Conservation (phyloP, 768 basidiomycete species). For the Lactarius trivialis region DNA sequence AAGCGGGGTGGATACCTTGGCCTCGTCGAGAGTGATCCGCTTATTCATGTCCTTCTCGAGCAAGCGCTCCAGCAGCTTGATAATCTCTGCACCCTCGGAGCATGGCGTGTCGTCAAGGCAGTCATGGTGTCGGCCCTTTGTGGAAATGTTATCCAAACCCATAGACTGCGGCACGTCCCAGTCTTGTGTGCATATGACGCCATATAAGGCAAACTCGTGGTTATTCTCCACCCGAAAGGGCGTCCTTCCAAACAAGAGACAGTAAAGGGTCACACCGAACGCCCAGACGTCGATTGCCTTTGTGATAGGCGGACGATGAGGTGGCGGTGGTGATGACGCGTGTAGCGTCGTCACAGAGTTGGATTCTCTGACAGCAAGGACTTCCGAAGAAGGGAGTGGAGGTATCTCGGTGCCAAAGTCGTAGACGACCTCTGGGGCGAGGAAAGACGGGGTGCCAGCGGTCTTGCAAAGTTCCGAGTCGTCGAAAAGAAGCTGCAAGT, state of each 20-base stretch:
- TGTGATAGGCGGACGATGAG: slow-evolving; percentile 54
- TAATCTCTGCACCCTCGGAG: slow-evolving; percentile 54
- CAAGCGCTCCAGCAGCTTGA: slow-evolving; percentile 66
- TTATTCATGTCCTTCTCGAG: slow-evolving; percentile 73
- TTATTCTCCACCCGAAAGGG: slow-evolving; percentile 60
- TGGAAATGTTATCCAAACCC: slow-evolving; percentile 61
- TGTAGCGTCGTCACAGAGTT: slow-evolving; percentile 29
- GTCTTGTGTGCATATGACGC: slow-evolving; percentile 69
- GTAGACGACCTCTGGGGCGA: slow-evolving; percentile 90
- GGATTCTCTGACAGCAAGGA: slow-evolving; percentile 32
- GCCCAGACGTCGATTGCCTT: slow-evolving; percentile 99
- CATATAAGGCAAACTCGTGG: slow-evolving; percentile 72
- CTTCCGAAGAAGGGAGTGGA: slow-evolving; percentile 27
- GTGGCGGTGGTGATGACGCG: slow-evolving; percentile 20
- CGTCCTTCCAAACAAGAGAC: slow-evolving; percentile 80
- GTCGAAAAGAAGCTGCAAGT: slow-evolving; percentile 66
- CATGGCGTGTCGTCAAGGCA: slow-evolving; percentile 25
- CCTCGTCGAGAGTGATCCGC: slow-evolving; percentile 71
- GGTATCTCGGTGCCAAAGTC: slow-evolving; percentile 37
- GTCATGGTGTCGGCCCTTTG: slow-evolving; percentile 52
- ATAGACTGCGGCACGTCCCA: slow-evolving; percentile 63
- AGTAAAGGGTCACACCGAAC: slow-evolving; percentile 91
- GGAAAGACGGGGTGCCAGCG: slow-evolving; percentile 92
- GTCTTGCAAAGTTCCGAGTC: slow-evolving; percentile 84
- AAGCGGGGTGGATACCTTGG: slow-evolving; percentile 58